phyloP scores from a whole-genome alignment of 257 asterid species.

The Scutellaria galericulata region DNA sequence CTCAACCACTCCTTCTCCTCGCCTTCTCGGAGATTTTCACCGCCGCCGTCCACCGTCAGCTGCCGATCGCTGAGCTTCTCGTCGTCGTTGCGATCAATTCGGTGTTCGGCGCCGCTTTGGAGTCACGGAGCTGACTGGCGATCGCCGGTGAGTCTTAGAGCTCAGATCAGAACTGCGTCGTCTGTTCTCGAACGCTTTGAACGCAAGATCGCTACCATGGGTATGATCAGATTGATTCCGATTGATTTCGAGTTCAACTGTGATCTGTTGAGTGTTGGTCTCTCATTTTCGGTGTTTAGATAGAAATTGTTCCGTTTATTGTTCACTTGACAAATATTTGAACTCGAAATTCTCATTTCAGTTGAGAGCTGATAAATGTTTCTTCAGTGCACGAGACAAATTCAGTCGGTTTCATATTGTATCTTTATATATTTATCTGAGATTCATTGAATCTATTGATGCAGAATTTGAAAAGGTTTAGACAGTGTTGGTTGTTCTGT shows the following conservation, averaged over 20 bases:
- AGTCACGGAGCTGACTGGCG: conserved; percentile 57
- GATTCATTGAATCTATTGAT: neutral
- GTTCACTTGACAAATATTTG: neutral
- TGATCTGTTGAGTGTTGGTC: conserved; percentile 13
- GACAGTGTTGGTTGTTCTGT: neutral
- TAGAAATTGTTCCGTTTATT: neutral
- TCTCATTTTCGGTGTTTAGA: neutral
- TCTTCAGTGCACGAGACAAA: neutral
- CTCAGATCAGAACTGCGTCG: conserved; percentile 62
- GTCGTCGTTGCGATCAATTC: conserved; percentile 46
- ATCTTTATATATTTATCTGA: neutral
- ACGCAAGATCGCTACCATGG: conserved; percentile 71
- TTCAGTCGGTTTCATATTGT: neutral
- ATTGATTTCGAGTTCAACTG: conserved; percentile 1
- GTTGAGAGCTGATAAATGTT: conserved; percentile 6
- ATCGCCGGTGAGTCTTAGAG: conserved; percentile 55
- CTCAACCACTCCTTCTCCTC: conserved; percentile 23
- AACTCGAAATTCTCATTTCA: neutral
- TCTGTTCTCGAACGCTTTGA: conserved; percentile 60
- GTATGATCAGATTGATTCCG: conserved; percentile 42
- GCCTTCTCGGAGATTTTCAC: conserved; percentile 17
- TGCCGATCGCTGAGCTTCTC: conserved; percentile 47
- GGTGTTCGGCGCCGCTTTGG: conserved; percentile 48
- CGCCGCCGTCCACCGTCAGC: conserved; percentile 33
- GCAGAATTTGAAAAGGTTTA: neutral